Percentiles rank a stretch among this genome's conserved stretches.
phyloP scores from a whole-genome alignment of 2,329 filamentous ascomycete species.

The Acephala macrosclerotiorum region DNA sequence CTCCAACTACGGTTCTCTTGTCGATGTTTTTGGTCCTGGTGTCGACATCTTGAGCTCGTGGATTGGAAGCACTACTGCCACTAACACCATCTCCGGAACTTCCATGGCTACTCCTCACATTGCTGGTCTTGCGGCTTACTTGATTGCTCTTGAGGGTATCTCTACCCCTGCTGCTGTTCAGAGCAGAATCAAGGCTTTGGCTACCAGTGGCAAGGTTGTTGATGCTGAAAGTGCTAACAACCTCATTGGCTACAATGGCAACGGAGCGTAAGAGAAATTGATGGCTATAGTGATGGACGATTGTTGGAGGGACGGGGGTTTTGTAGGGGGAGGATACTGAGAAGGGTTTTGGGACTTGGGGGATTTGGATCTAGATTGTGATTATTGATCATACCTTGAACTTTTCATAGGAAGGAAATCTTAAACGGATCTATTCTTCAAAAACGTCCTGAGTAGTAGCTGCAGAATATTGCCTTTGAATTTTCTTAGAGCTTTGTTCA shows the following conservation, averaged over 20 bases:
- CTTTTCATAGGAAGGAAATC: too few species aligned
- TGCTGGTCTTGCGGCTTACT: constrained; percentile 66
- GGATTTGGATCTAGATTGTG: not conserved
- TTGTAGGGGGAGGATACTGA: not conserved
- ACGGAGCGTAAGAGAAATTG: constrained; percentile 39
- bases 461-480: too few species aligned
- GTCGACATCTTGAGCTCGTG: constrained; percentile 55
- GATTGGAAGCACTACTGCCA: constrained; percentile 51
- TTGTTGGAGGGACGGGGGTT: not conserved
- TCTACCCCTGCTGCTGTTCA: constrained; percentile 54
- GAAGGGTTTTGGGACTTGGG: not conserved
- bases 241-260: constrained; percentile 63
- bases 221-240: constrained; percentile 55
- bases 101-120: constrained; percentile 70
- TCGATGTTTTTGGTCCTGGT: constrained; percentile 62
- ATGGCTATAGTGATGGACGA: not conserved
- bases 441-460: too few species aligned
- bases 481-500: too few species aligned
- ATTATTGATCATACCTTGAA: not conserved
- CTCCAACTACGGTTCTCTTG: constrained; percentile 58
- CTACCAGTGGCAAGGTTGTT: constrained; percentile 51
- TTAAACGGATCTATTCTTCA: too few species aligned
- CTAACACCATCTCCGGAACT: constrained; percentile 63
- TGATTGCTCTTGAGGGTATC: constrained; percentile 55
- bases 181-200: constrained; percentile 52